Evolutionary conservation across 305 asterid genomes (phyloP), one percentile per base, ranked within the genome.

Genomic region (Ajuga reptans): DNA sequence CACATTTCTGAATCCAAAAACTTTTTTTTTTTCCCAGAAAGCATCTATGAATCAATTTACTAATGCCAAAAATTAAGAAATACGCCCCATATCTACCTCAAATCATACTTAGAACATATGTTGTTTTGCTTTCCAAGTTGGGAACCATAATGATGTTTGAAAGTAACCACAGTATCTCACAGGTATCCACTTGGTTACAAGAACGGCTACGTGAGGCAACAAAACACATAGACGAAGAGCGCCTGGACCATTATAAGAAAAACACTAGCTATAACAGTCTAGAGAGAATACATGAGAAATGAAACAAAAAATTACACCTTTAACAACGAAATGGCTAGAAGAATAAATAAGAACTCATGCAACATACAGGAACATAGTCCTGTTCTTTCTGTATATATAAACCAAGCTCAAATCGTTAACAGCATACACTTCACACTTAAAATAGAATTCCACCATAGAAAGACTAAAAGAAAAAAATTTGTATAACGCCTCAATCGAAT

Each of bases 61-160:
- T n/a, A 8, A 56, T 46, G 36, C 45, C 16, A 52, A 49, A 57
- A 58, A 27, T 7, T 47, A 18, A 57, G 34, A 61, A 15, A 16
- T 41, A 8, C 49, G 47, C 64, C 36, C 51, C 24, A 34, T 45
- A 75, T 55, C 56, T 64, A 63, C 55, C 72, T 34, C 37, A 69
- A 45, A 17, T 18, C 41, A 9, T 68, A 51, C 50, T 49, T 8
- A 55, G 5, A 18, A 46, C 27, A 12, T 52, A 65, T 15, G 57
- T 55, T 12, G 31, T 15, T 59, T 33, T 47, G 36, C 62, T 18
- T 45, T 15, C 21, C 27, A 41, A 12, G 6, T 8, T 45, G 6
- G 50, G 16, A 9, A 24, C 2, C 46, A 17, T 56, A 21, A 41
- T 3, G 8, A 53, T 39, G 41, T 7, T 27, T 45, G 54, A 57